Base-by-base conservation (phyloP, 108 stramenopile species). In the Cafeteria roenbergensis region DNA sequence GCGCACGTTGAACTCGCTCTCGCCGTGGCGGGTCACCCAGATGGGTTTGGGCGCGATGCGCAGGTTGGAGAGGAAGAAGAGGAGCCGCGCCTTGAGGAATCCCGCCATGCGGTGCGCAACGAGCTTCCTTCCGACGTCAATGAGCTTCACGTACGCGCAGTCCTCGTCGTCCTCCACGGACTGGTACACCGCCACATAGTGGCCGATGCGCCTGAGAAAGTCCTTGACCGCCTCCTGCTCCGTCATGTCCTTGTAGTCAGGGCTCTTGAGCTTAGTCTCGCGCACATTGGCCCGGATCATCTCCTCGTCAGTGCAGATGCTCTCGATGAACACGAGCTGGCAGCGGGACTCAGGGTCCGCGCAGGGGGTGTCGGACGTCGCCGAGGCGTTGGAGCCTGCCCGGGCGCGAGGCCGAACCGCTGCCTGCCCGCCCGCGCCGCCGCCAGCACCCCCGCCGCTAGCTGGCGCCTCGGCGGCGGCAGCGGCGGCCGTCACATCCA, bases 11-110 rank as follows among this genome's bases (percentile, higher is more conserved):
- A 94, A 99, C 70, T 91, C 84, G 22, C 88, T 90, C 77, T 99
- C 93, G 35, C 97, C 97, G 78, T 99, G 97, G 26, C 97, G 86
- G 6, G 90, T 91, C 69, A 99, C 79, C 71, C 88, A 99, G 20
- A 82, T 76, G 31, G 74, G 73, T 48, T 72, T 30, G n/a, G 69
- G 76, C 30, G 71, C 51, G 54, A 73, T 78, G 55, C 75, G 72
- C 27, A 80, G 51, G 75, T 80, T 80, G 71, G 73, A 73, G 54
- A 80, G 56, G 54, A 78, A 78, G 27, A 63, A 75, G 0, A 58
- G 35, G 24, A 80, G 65, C 34, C 75, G 65, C 17, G 74, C 65
- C 20, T 74, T 70, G 36, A 80, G 65, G 57, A 75, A 80, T 22
- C 79, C 79, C 25, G 60, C 42, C 27, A 74, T 71, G 38, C 32